Base-by-base conservation (phyloP, 768 basidiomycete species). In the Mycena polygramma region DNA sequence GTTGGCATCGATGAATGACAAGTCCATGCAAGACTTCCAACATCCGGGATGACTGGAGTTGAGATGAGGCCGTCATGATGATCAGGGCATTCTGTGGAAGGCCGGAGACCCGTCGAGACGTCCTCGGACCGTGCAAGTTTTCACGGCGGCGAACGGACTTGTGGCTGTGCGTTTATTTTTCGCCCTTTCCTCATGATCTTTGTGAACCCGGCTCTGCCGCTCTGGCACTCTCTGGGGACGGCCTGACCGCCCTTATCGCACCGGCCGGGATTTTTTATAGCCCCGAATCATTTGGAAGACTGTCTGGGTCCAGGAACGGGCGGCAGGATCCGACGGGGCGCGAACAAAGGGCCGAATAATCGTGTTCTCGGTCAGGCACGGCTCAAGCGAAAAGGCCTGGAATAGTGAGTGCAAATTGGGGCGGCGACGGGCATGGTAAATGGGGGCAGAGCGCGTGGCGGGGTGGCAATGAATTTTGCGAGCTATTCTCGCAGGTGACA, bases 231-330 rank as follows among this genome's bases (percentile, higher is more conserved):
- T 30, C 41, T 19, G 26, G 37, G 19, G 37, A 26, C 24, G 22
- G 9, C 17, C 17, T 4, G 45, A 48, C 69, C 68, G 71, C 37
- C 51, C 54, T 63, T 73, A 46, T 69, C 67, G 68, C 69, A 65
- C 61, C 54, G 46, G 59, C 4, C 3, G 17, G 30, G 22, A 45
- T 39, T 57, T 51, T 35, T 24, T 52, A 36, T 30, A 30, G 30
- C 41, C 37, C 30, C n/a, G 39, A 46, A 57, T 35, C 20, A 58
- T 24, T 30, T 11, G 46, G 65, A 67, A 69, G 61, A 49, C 72
- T 66, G 68, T 67, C 60, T 46, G 39, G 30, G 57, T 26, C 52
- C 68, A 73, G 72, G 72, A 58, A 73, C 71, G 48, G 35, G 51
- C 9, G 57, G 60, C 61, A 57, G 46, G 41, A 11, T 10, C 36